Evolutionary conservation across 257 asterid species (phyloP).

Genomic region (Rehmannia glutinosa): DNA sequence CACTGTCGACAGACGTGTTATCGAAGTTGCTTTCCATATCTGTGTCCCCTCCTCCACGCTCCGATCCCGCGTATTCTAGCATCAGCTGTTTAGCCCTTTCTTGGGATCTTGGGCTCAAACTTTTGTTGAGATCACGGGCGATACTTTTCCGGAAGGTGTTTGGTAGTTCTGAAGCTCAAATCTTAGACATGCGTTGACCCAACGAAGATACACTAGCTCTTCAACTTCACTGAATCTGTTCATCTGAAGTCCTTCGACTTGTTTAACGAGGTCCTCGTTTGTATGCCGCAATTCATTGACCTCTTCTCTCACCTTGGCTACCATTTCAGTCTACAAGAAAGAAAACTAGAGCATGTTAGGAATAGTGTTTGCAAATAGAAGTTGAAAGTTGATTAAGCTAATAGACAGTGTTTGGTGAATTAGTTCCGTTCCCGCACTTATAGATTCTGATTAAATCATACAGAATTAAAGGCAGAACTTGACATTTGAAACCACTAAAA

Average conservation of each 20-base stretch:
- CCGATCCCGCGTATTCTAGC: slow-evolving; percentile 93
- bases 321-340: slow-evolving; percentile 75
- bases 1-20: slow-evolving; percentile 83
- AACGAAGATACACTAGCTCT: slow-evolving; percentile 96
- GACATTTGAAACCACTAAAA: no score
- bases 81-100: slow-evolving; percentile 84
- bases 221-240: slow-evolving; percentile 95
- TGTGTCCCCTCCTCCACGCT: slow-evolving; percentile 92
- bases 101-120: slow-evolving; percentile 85
- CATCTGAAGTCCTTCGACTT: slow-evolving; percentile 97
- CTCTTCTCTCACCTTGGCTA: slow-evolving; percentile 75
- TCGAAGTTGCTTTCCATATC: slow-evolving; percentile 89
- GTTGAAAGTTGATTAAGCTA: no score
- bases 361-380: not conserved
- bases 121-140: slow-evolving; percentile 80
- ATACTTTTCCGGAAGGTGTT: slow-evolving; percentile 66
- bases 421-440: not conserved
- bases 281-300: slow-evolving; percentile 55
- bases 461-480: no score
- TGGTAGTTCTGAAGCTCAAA: slow-evolving; percentile 86
- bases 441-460: not conserved
- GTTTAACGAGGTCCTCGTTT: slow-evolving; percentile 84
- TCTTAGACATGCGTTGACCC: slow-evolving; percentile 94
- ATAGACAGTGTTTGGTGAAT: no score
- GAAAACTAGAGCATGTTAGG: slow-evolving; percentile 16